Conservation (phyloP, 352 stramenopile species). For the Phytophthora nicotianae region DNA sequence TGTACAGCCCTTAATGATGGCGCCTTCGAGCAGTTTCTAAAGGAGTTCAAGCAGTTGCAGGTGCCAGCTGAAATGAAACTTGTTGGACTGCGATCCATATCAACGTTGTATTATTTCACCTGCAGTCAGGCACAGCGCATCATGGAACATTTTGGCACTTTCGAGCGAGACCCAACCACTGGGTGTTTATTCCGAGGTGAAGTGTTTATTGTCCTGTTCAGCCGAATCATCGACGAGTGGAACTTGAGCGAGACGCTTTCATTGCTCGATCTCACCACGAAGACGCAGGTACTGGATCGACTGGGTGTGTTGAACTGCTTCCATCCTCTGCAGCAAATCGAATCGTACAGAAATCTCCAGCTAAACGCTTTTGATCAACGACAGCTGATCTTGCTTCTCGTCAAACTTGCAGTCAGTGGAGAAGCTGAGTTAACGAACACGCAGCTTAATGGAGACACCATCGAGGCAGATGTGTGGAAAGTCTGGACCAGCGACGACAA, state of each 20-base stretch:
- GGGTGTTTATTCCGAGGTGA: constrained; percentile 64
- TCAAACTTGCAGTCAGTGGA: constrained; percentile 49
- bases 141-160: constrained; percentile 83
- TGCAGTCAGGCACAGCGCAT: constrained; percentile 69
- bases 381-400: constrained; percentile 58
- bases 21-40: constrained; percentile 76
- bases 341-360: constrained; percentile 57
- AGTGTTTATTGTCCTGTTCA: constrained; percentile 77
- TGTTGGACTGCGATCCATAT: constrained; percentile 71
- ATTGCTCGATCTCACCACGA: constrained; percentile 67
- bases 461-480: constrained; percentile 61
- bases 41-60: constrained; percentile 78
- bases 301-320: constrained; percentile 69
- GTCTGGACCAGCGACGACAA: constrained; percentile 63
- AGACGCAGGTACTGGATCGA: constrained; percentile 68
- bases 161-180: constrained; percentile 60
- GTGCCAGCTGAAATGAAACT: constrained; percentile 69
- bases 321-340: constrained; percentile 59
- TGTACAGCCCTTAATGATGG: constrained; percentile 69
- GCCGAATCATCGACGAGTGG: constrained; percentile 69
- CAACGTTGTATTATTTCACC: constrained; percentile 74
- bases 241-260: constrained; percentile 70
- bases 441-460: constrained; percentile 48
- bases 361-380: constrained; percentile 58
- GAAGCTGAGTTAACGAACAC: constrained; percentile 57